Evolutionary conservation across 768 basidiomycete species (phyloP), one percentile per base, ranked within the genome.

Genomic region (Hemileccinum rubropunctum): DNA sequence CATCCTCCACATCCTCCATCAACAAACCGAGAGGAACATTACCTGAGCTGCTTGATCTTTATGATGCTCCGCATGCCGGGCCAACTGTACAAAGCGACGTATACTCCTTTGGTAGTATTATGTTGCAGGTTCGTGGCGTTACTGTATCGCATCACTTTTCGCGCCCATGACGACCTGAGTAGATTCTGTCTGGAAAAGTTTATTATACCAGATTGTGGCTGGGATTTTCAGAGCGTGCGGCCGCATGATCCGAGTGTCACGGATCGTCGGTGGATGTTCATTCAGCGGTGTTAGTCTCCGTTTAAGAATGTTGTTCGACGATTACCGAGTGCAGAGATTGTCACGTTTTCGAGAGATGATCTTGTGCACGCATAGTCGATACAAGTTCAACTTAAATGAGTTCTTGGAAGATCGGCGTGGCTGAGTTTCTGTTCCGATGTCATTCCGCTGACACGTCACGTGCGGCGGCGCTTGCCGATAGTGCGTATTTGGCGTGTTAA

Each of bases 1-100:
- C 64, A 11, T 71, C 69, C 42, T 49, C 18, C 61, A 41, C 27
- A 15, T 73, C 41, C 67, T 69, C 13, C 72, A 71, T 14, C 9
- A 17, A 18, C 20, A 47, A 26, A 34, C 30, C 18, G 11, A 30
- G 26, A 15, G 72, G 43, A 3, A 44, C 74, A 26, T 66, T 75
- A 23, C 70, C 73, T 0, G 57, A 69, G 26, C 51, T 77, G 6
- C 74, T 74, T 51, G 64, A 52, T 21, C 33, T 58, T 26, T n/a
- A 60, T 6, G 60, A 64, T 14, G 39, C 35, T 2, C 7, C 42
- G 36, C 33, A 50, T 20, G 17, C 33, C 12, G 12, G 14, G 8
- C 15, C 34, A n/a, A 34, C 34, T n/a, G 12, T 5, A 13, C 26
- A 41, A 37, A 48, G 53, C 14, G 53, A 56, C 34, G 43, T 58